Evolutionary conservation across 2,329 filamentous ascomycete genomes (phyloP).

Genomic region (Aureobasidium mangrovei): DNA sequence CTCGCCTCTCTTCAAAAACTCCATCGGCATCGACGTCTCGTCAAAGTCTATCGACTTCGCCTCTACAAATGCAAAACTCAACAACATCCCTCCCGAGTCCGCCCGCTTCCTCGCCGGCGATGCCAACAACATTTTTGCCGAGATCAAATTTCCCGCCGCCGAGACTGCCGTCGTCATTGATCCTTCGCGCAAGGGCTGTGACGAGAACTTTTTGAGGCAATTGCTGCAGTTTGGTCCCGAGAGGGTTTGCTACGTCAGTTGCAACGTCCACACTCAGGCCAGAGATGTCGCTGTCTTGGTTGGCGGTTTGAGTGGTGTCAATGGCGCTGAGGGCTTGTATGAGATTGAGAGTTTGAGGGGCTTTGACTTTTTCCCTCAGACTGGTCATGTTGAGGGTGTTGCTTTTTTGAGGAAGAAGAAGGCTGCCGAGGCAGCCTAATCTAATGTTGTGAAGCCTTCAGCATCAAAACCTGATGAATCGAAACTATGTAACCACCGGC

Average conservation of each 20-base stretch:
- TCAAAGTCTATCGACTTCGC: constrained; percentile 69
- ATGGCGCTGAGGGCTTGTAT: constrained; percentile 46
- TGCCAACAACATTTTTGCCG: constrained; percentile 69
- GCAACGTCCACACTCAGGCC: constrained; percentile 96
- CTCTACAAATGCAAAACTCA: constrained; percentile 66
- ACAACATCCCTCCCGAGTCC: constrained; percentile 57
- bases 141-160: constrained; percentile 53
- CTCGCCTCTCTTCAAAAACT: constrained; percentile 67
- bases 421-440: neutral
- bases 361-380: constrained; percentile 96
- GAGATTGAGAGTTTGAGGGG: constrained; percentile 83
- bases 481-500: neutral
- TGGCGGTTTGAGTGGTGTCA: constrained; percentile 47
- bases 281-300: constrained; percentile 85
- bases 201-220: constrained; percentile 73
- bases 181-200: constrained; percentile 92
- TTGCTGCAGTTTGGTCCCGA: constrained; percentile 67
- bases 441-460: neutral
- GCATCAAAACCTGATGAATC: neutral
- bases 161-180: constrained; percentile 93
- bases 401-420: constrained; percentile 45
- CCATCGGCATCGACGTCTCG: constrained; percentile 85
- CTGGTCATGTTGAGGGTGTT: constrained; percentile 58
- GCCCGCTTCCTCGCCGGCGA: constrained; percentile 86
- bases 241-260: constrained; percentile 87